These are phyloP conservation scores for Teunomyces gatunensis DNA, from an alignment of 805 yeast species.

Conservation along the genomic window DNA sequence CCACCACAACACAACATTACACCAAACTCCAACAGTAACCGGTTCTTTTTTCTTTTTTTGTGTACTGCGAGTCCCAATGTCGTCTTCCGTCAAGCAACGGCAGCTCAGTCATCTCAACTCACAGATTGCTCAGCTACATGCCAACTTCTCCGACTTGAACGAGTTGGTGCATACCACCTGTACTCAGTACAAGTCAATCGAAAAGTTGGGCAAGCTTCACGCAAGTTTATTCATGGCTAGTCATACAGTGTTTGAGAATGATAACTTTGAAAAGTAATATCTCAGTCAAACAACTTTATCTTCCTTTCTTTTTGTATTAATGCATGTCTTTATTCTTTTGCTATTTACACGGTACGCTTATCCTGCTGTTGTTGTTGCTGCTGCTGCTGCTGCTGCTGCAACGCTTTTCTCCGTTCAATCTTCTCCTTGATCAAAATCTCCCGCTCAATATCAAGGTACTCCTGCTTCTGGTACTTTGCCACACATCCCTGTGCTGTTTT, in stretches of 20 bases:
- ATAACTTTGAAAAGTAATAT: constrained; percentile 18
- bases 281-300: background rate
- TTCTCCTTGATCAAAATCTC: constrained; percentile 63
- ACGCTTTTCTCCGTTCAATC: constrained; percentile 29
- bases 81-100: constrained; percentile 27
- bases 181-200: constrained; percentile 51
- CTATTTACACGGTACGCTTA: constrained; percentile 2
- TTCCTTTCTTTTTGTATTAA: background rate
- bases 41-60: background rate
- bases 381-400: constrained; percentile 10
- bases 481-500: constrained; percentile 64
- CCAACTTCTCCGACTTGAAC: constrained; percentile 53
- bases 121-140: constrained; percentile 55
- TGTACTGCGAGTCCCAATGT: background rate
- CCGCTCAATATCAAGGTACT: constrained; percentile 67
- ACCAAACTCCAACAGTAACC: background rate
- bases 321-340: background rate
- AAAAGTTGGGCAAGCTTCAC: constrained; percentile 54
- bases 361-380: constrained; percentile 10
- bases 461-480: constrained; percentile 53
- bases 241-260: constrained; percentile 39
- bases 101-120: constrained; percentile 52
- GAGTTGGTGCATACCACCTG: constrained; percentile 48
- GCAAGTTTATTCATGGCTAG: constrained; percentile 50
- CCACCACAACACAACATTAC: background rate